These are phyloP conservation scores for Penicillium parvum DNA, from an alignment of 495 filamentous ascomycete genomes.

Conservation along the genomic window DNA sequence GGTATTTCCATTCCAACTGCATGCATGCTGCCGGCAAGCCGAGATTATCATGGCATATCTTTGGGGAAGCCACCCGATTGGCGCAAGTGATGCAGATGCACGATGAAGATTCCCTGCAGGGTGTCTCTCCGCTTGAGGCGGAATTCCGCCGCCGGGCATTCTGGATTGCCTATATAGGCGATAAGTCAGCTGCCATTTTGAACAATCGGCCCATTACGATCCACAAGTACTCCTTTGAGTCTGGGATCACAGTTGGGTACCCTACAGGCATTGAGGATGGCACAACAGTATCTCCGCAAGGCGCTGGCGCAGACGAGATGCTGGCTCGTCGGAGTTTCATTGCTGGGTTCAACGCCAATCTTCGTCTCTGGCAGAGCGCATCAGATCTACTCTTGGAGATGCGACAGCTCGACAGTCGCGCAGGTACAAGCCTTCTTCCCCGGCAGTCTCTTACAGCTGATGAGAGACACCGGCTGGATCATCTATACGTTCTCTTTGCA, in stretches of 20 bases:
- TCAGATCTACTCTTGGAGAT: constrained; percentile 20
- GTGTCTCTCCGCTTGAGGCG: constrained; percentile 17
- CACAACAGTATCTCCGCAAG: constrained; percentile 4
- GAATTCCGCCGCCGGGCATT: constrained; percentile 28
- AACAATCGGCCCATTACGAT: constrained; percentile 28
- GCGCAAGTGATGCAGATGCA: constrained; percentile 29
- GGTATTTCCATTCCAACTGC: constrained; percentile 30
- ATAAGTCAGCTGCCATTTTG: constrained; percentile 29
- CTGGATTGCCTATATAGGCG: constrained; percentile 29
- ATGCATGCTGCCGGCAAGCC: constrained; percentile 27
- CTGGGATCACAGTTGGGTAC: constrained; percentile 23
- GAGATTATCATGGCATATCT: constrained; percentile 27
- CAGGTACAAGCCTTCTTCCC: constrained; percentile 1
- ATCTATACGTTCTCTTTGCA: constrained; percentile 20
- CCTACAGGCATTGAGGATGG: constrained; percentile 22
- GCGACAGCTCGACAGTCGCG: constrained; percentile 9
- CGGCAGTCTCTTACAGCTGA: constrained; percentile 10
- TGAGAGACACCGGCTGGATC: constrained; percentile 12
- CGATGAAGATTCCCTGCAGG: constrained; percentile 22
- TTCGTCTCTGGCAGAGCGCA: constrained; percentile 20
- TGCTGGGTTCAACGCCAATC: constrained; percentile 20
- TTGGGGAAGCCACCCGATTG: constrained; percentile 26
- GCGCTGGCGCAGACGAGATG: constrained; percentile 7
- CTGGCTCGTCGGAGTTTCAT: constrained; percentile 11
- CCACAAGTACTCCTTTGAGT: constrained; percentile 24